Base-by-base conservation (phyloP, 257 asterid species). In the Solanum virginianum region DNA sequence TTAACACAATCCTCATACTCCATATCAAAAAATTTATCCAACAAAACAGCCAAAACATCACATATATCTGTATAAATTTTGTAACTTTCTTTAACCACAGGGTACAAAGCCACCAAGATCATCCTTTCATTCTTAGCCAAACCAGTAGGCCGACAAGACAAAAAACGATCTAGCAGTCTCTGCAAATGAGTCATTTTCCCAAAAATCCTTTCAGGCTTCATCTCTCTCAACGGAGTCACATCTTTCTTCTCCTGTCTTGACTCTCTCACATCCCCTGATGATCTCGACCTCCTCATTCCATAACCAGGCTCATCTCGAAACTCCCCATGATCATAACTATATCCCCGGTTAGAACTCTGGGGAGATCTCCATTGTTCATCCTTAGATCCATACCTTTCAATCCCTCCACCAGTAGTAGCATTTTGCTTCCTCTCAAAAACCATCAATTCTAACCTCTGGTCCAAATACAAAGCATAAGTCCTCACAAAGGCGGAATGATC, bases 401-500 rank as follows among this genome's bases (percentile, higher is more conserved):
- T 59, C 75, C 83, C 90, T 39, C 83, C 84, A 32, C 90, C 91
- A 72, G 80, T 80, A 22, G 14, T 24, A 10, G 89, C 91, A 66
- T 84, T 89, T 88, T 65, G 91, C 56, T 90, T 91, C 69, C 91
- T 82, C 84, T 92, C 94, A 84, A 87, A 91, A 3, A 85, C 87
- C 89, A 92, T 84, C 84, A 93, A 62, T 72, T 93, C 97, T 60
- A 93, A 89, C 88, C 91, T 89, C 88, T 93, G 95, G 85, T 93
- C 97, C 89, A 93, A 84, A 85, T 90, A 93, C 85, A 93, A 82
- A 1, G 97, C 97, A 55, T 90, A 93, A 32, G 93, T 91, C 89
- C 97, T 89, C 43, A 91, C 94, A 84, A 93, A 93, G 41, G 94
- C 91, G 1, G 96, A 91, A 49, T 91, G 94, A 88, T 92, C 96